Evolutionary conservation across 306 rosid species (phyloP), one percentile per base, ranked within the genome.

Genomic region (Vachellia collinsii): DNA sequence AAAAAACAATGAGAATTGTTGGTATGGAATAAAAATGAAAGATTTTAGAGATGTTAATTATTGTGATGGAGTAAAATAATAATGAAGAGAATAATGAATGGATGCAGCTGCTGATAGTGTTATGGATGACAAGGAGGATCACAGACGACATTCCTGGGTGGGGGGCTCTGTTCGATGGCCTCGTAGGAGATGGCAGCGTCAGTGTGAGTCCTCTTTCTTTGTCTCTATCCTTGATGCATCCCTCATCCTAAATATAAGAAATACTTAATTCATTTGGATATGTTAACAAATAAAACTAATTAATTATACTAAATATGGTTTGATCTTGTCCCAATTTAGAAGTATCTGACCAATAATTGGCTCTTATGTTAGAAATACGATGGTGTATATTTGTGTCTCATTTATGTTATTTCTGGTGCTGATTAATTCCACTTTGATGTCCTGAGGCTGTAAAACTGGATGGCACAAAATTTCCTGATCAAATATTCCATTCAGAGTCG

Each of bases 121-220:
- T 94, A 78, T 92, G 98, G 98, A 94, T 94, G 98, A 92, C 97
- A 71, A 92, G 94, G 82, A 92, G 88, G 69, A 88, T 94, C 58
- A 88, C 98, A 58, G 92, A 92, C 64, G 97, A 94, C 43, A 77
- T 92, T 77, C 97, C 98, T 29, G 98, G 98, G 41, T 94, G 98
- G 97, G 98, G 97, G 78, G 71, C 77, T 78, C 92, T 91, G 63
- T 92, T 94, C 80, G 48, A 92, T 65, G 94, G 90, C 56, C 92
- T 88, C 37, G 94, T 88, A 58, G 97, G 97, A 29, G 98, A 94
- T 84, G 98, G 98, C 72, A 91, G 91, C 48, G 93, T 86, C 17
- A 92, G 98, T 78, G 98, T 94, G 74, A 90, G 97, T 84, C 11
- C 4, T 13, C 3, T 54, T 7, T 54, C 9, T 42, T 2, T 29